A percentile compares a stretch with the other conserved stretches of the same genome.
These are phyloP conservation scores for Besnoitia besnoiti DNA, from an alignment of 169 alveolate genomes.

Conservation along the genomic window DNA sequence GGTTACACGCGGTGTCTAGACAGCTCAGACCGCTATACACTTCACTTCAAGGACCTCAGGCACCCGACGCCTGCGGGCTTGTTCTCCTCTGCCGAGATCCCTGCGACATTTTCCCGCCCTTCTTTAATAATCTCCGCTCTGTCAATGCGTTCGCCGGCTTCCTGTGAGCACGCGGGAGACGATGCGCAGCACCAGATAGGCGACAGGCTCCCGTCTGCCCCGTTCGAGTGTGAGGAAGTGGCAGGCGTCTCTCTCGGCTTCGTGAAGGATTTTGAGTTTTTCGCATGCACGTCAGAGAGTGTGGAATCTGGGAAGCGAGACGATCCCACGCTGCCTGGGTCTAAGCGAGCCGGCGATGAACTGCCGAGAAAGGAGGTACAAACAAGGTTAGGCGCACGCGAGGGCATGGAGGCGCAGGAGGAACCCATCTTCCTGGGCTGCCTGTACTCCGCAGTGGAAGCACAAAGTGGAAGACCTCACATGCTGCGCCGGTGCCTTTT, in stretches of 20 bases:
- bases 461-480: neutral
- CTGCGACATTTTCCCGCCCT: neutral
- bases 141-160: too few species aligned
- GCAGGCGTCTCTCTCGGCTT: neutral
- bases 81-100: neutral
- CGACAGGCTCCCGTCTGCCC: neutral
- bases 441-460: constrained; percentile 13
- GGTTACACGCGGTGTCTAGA: constrained; percentile 14
- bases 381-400: neutral
- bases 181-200: neutral
- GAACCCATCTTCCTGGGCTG: neutral
- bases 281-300: neutral
- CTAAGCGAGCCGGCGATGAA: neutral
- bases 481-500: neutral
- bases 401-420: neutral
- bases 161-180: neutral
- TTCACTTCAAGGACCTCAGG: neutral
- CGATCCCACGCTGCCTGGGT: too few species aligned
- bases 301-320: neutral
- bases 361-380: too few species aligned
- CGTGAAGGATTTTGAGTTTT: constrained; percentile 11
- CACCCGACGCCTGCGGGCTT: neutral
- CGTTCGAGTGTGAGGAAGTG: neutral
- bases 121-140: too few species aligned
- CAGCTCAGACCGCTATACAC: neutral